Percentiles rank a stretch among this genome's conserved stretches.
Evolutionary conservation across 2,329 filamentous ascomycete species (phyloP).

Genomic region (Colletotrichum costaricense): DNA sequence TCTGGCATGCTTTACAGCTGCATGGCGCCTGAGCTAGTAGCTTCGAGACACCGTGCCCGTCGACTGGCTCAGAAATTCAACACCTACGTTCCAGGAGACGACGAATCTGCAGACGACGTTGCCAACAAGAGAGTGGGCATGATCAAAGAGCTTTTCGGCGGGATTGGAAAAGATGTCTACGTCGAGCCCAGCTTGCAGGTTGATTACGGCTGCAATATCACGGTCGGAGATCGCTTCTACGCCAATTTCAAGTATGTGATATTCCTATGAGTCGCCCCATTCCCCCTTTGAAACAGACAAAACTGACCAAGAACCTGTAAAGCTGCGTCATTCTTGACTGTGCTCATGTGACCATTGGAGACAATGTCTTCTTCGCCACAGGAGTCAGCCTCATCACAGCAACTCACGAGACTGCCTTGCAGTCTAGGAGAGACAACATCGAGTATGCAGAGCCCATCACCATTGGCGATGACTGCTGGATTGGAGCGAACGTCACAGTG

Average conservation of each 20-base stretch:
- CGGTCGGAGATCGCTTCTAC: constrained; percentile 72
- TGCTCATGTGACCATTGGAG: constrained; percentile 62
- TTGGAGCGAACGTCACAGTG: constrained; percentile 57
- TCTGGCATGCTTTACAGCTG: constrained; percentile 70
- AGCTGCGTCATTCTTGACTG: constrained; percentile 57
- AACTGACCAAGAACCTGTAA: neutral
- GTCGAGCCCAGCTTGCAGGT: constrained; percentile 72
- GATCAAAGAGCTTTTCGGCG: constrained; percentile 61
- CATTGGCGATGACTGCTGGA: constrained; percentile 60
- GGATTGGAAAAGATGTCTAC: constrained; percentile 62
- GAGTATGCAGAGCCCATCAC: constrained; percentile 61
- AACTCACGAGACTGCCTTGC: constrained; percentile 63
- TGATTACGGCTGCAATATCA: constrained; percentile 76
- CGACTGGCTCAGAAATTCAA: constrained; percentile 69
- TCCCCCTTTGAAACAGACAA: neutral
- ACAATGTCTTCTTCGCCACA: constrained; percentile 62
- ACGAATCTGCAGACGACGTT: constrained; percentile 54
- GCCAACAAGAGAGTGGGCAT: constrained; percentile 54
- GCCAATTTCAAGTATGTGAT: constrained; percentile 63
- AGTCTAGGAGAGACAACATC: constrained; percentile 56
- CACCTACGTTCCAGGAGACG: constrained; percentile 59
- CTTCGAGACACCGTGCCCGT: constrained; percentile 65
- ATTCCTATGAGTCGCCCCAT: too few species aligned
- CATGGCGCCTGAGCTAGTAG: constrained; percentile 58
- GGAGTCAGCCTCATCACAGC: constrained; percentile 64